A percentile compares a stretch with the other conserved stretches of the same genome.
Evolutionary conservation across 768 basidiomycete species (phyloP).

Genomic region (Neoboletus brunneissimus): DNA sequence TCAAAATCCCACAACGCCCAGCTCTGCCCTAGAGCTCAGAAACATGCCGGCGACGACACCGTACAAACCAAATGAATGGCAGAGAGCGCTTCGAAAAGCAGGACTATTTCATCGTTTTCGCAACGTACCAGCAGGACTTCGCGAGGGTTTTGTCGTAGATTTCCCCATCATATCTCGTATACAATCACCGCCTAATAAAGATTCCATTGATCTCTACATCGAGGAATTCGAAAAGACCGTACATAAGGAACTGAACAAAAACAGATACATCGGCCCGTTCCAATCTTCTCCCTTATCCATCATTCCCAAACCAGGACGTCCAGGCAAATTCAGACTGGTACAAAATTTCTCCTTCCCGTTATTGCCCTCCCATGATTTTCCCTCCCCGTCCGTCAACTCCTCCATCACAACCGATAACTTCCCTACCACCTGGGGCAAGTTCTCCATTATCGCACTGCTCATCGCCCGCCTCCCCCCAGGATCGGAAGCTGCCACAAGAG

Average conservation of each 20-base stretch:
- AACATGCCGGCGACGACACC: not conserved
- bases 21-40: not conserved
- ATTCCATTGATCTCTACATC: not conserved
- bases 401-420: rapidly evolving
- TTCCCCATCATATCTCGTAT: not conserved
- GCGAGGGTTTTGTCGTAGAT: not conserved
- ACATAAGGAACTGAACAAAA: not conserved
- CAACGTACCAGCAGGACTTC: not conserved
- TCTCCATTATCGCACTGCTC: not conserved
- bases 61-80: not conserved
- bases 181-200: not conserved
- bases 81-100: rapidly evolving
- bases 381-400: not conserved
- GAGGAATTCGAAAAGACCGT: not conserved
- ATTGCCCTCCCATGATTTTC: rapidly evolving
- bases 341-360: not conserved
- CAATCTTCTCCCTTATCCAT: not conserved
- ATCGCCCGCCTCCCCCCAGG: not conserved
- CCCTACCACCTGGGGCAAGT: not conserved
- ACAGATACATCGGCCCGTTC: not conserved
- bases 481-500: not conserved
- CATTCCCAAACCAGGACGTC: not conserved
- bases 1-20: not conserved
- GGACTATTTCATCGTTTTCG: rapidly evolving
- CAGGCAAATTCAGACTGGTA: not conserved